These are phyloP conservation scores for Metroxylon sagu DNA, from an alignment of 176 grass and related monocot genomes.

Conservation along the genomic window DNA sequence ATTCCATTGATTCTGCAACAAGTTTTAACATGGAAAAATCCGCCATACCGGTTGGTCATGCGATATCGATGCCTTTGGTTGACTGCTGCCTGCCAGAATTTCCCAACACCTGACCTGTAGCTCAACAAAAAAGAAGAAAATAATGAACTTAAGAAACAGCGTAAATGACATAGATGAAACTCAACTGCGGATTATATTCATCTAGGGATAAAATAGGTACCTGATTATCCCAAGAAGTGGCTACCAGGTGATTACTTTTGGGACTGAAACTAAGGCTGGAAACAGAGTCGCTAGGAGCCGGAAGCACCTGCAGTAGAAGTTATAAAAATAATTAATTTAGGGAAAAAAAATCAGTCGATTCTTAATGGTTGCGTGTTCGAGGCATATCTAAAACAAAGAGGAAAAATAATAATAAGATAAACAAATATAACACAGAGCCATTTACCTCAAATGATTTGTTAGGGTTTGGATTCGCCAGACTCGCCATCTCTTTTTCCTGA, in stretches of 20 bases:
- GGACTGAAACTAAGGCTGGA: slow-evolving; percentile 85
- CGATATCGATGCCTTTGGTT: slow-evolving; percentile 84
- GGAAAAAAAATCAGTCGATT: neutral
- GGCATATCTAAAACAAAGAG: neutral
- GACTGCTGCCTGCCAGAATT: slow-evolving; percentile 62
- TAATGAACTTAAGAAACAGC: too few species aligned
- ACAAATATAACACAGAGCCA: neutral
- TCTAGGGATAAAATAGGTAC: slow-evolving; percentile 13
- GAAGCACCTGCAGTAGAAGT: slow-evolving; percentile 14
- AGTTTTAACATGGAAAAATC: neutral
- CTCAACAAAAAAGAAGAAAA: too few species aligned
- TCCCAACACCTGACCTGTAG: slow-evolving; percentile 93
- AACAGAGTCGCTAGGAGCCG: slow-evolving; percentile 46
- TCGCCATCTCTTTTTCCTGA: slow-evolving; percentile 32
- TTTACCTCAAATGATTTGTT: slow-evolving; percentile 71
- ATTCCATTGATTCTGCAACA: too few species aligned
- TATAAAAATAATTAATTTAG: neutral
- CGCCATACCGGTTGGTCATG: slow-evolving; percentile 75
- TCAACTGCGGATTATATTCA: too few species aligned
- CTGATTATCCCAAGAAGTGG: slow-evolving; percentile 90
- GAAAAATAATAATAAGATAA: neutral
- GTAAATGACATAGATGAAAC: too few species aligned
- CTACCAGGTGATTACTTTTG: slow-evolving; percentile 57
- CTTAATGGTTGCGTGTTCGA: slow-evolving; percentile 1
- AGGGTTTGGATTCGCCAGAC: slow-evolving; percentile 41